Percentiles rank a stretch among this genome's conserved stretches.
These are phyloP conservation scores for Diaporthe citri DNA, from an alignment of 2,329 filamentous ascomycete species.

Conservation along the genomic window DNA sequence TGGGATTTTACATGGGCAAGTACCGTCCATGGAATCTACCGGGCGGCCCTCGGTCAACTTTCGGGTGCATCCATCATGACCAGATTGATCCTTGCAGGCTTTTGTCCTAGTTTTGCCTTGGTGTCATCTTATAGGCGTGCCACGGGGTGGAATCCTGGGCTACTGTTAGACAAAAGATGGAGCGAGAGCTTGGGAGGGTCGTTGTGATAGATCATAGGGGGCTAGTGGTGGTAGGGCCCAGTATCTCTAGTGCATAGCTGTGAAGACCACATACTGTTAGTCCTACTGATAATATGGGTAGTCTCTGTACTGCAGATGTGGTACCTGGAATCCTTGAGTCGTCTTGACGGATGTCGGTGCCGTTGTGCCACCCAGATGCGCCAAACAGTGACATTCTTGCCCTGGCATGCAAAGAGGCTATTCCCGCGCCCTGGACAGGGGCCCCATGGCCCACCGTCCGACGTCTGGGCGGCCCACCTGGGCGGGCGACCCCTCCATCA, in stretches of 20 bases:
- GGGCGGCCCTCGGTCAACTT: constrained; percentile 31
- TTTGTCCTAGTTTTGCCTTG: constrained; percentile 1
- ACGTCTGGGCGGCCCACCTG: constrained; percentile 27
- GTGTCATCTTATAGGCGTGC: constrained; percentile 17
- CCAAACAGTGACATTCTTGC: constrained; percentile 18
- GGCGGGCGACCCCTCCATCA: neutral
- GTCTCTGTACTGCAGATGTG: neutral
- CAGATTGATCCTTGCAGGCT: constrained; percentile 20
- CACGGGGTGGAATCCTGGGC: constrained; percentile 9
- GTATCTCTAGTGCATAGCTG: neutral
- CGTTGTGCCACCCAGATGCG: neutral
- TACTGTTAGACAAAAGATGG: constrained; percentile 26
- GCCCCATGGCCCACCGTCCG: constrained; percentile 9
- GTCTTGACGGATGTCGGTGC: constrained; percentile 11
- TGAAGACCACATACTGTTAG: neutral
- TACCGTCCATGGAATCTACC: neutral
- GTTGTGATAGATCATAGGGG: constrained; percentile 20
- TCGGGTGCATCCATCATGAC: constrained; percentile 18
- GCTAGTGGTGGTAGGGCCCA: neutral
- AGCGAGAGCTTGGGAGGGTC: constrained; percentile 9
- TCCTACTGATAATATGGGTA: neutral
- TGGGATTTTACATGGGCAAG: neutral
- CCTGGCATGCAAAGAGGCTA: constrained; percentile 26
- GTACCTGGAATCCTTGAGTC: neutral
- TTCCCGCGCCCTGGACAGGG: constrained; percentile 21